Evolutionary conservation across 1,284 basidiomycete species (phyloP), one percentile per base, ranked within the genome.

Genomic region (Bondarzewia mesenterica): DNA sequence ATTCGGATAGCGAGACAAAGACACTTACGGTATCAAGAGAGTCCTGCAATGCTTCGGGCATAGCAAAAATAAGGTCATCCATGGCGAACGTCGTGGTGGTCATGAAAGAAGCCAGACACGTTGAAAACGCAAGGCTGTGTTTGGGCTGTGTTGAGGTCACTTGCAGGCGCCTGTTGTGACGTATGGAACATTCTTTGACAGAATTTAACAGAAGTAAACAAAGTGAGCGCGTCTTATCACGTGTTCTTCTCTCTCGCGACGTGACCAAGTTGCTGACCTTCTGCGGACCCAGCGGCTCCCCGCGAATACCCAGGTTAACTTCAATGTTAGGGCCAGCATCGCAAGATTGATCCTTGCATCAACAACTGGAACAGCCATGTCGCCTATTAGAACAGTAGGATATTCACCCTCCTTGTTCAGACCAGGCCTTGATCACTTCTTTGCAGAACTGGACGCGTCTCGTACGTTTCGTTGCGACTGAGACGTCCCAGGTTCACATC

Each of bases 391-490:
- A 59, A 81, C 80, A 37, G 82, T 80, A 59, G 47, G 74, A 60
- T 16, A 10, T 48, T 7, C 20, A 16, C 23, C 10, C 20, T 16
- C 42, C 1, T 21, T 14, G 4, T 5, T n/a, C 27, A 18, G 23
- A 23, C 10, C 44, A 12, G 44, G 22, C 15, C 4, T 18, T 18
- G 21, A 10, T 41, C 21, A 5, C 12, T 38, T 8, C 16, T 43
- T 40, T 15, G 5, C 52, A 87, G 81, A 71, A 76, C 73, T 90
- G 88, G 88, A 80, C 79, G 22, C 80, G 89, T 39, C 75, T 91
- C 49, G 87, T 93, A 54, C 85, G 89, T 50, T 93, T 93, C 62
- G 73, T 87, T 16, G 88, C 89, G 12, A 69, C 67, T n/a, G 89
- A 89, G 66, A 89, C 86, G 1, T 70, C 74, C 6, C 69, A 76